Conservation (phyloP, 202 grass and related monocot genomes). For the Brachypodium distachyon region DNA sequence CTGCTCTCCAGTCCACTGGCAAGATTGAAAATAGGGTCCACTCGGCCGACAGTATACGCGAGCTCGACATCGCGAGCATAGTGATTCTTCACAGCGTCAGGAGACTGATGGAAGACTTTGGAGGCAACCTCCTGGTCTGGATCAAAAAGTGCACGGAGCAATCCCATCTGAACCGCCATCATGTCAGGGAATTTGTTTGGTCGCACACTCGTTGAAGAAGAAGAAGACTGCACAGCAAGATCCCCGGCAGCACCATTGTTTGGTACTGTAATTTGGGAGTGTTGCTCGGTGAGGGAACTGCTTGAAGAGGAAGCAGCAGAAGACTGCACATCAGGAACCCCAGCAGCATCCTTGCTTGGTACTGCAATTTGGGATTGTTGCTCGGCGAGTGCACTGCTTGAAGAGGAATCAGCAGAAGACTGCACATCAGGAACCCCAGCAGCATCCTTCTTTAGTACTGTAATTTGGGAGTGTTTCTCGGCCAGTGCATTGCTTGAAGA, state of each 20-base stretch:
- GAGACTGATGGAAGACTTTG: not conserved
- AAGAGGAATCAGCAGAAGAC: not conserved
- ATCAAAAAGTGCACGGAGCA: not conserved
- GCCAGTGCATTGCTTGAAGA: no score
- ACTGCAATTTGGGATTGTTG: no score
- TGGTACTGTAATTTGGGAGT: not conserved
- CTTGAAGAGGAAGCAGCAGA: no score
- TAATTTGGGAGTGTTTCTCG: not conserved
- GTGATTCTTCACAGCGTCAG: not conserved
- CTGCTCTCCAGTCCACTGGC: not conserved
- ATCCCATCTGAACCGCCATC: not conserved
- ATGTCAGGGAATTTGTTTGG: not conserved
- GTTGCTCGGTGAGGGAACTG: no score
- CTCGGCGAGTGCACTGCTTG: no score
- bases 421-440: not conserved
- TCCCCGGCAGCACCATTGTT: not conserved
- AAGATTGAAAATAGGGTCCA: no score
- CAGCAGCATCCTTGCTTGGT: no score
- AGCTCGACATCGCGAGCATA: not conserved
- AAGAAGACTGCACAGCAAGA: not conserved
- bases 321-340: no score
- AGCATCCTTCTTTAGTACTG: not conserved
- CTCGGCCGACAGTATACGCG: constrained; percentile 13
- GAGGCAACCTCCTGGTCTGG: not conserved
- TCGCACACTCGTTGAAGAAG: not conserved